These are phyloP conservation scores for Gossypium longicalyx DNA, from an alignment of 345 rosid genomes.

Conservation along the genomic window DNA sequence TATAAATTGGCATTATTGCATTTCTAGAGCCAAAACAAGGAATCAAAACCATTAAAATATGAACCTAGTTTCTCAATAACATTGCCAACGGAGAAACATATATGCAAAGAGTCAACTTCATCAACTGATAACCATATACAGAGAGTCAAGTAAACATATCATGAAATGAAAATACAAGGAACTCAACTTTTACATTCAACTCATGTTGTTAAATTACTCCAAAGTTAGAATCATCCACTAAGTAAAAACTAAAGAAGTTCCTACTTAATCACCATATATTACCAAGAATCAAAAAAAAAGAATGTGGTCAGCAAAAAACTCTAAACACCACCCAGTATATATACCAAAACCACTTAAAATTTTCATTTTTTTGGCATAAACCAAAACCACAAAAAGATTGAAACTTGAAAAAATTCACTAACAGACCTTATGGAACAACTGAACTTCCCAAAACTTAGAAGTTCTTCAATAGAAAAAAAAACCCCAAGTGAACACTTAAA, in stretches of 20 bases:
- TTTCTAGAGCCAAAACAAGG: neutral
- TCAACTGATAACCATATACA: no score
- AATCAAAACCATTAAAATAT: conserved; percentile 3
- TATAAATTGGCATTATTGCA: neutral
- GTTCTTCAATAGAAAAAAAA: neutral
- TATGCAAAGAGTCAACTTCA: neutral
- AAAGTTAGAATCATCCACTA: conserved; percentile 6
- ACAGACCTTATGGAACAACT: conserved; percentile 18
- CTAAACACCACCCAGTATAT: no score
- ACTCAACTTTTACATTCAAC: neutral
- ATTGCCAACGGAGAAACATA: neutral
- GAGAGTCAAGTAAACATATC: neutral
- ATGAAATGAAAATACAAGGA: neutral
- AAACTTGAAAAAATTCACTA: neutral
- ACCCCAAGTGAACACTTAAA: neutral
- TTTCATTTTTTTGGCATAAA: neutral
- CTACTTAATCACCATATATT: neutral
- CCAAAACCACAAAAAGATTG: neutral
- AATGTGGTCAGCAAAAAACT: neutral
- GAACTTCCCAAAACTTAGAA: neutral
- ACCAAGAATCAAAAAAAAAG: neutral
- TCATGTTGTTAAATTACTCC: conserved; percentile 20
- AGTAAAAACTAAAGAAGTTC: neutral
- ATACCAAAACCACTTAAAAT: neutral
- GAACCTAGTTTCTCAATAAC: neutral